phyloP scores from a whole-genome alignment of 106 monocot species.

The Amphibolis antarctica region DNA sequence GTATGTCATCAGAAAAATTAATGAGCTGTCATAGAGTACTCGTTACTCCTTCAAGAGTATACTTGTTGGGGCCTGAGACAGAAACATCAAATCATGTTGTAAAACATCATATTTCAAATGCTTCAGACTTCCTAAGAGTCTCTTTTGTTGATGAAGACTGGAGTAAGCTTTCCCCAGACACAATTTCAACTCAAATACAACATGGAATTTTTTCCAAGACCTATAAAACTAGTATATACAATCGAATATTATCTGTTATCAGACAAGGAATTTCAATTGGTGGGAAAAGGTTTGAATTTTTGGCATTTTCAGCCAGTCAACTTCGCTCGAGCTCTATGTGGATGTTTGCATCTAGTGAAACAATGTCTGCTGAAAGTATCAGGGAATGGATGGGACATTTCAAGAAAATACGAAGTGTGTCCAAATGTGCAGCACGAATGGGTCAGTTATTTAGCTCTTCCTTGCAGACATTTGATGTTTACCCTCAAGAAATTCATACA shows the following conservation, averaged over 20 bases:
- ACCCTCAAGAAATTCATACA: conserved; percentile 32
- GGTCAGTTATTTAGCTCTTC: conserved; percentile 97
- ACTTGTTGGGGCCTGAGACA: conserved; percentile 76
- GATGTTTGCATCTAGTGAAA: conserved; percentile 89
- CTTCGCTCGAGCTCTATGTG: conserved; percentile 76
- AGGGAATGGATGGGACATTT: conserved; percentile 96
- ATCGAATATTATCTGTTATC: conserved; percentile 59
- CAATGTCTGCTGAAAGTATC: conserved; percentile 42
- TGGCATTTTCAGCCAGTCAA: conserved; percentile 97
- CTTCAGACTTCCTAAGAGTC: conserved; percentile 82
- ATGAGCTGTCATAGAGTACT: conserved; percentile 70
- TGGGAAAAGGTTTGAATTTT: conserved; percentile 78
- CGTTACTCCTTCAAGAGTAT: conserved; percentile 79
- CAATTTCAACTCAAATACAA: conserved; percentile 47
- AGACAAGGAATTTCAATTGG: conserved; percentile 60
- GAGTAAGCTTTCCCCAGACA: conserved; percentile 58
- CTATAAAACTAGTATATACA: conserved; percentile 47
- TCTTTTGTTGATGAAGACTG: conserved; percentile 96
- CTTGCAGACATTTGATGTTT: conserved; percentile 42
- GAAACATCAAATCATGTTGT: conserved; percentile 74
- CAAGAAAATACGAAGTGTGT: conserved; percentile 52
- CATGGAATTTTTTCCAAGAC: conserved; percentile 41
- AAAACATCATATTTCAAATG: conserved; percentile 49
- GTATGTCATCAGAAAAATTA: conserved; percentile 19
- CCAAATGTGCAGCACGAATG: conserved; percentile 99